Conservation (phyloP, 148 eudicot genomes). For the Rhododendron molle region DNA sequence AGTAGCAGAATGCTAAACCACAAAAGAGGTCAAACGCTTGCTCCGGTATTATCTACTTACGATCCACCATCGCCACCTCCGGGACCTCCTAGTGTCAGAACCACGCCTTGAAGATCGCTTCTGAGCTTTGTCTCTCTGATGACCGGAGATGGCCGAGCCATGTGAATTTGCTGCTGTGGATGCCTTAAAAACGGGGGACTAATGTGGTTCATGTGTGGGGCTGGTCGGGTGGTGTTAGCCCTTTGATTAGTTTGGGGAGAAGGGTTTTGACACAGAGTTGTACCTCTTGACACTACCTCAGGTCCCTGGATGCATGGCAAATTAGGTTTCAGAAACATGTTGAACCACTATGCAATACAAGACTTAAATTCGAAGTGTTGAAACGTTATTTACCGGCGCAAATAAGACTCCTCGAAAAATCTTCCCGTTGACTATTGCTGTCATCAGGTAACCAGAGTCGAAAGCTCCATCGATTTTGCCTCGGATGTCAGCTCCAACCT, state of each 20-base stretch:
- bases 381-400: slow-evolving; percentile 46
- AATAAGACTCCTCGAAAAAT: slow-evolving; percentile 77
- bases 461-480: slow-evolving; percentile 89
- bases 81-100: slow-evolving; percentile 79
- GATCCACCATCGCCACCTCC: slow-evolving; percentile 28
- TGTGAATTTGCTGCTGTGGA: slow-evolving; percentile 24
- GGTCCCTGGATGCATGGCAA: slow-evolving; percentile 35
- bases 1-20: neutral
- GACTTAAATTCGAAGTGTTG: neutral
- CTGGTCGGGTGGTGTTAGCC: slow-evolving; percentile 16
- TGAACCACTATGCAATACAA: neutral
- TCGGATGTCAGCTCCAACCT: slow-evolving; percentile 87
- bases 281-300: slow-evolving; percentile 31
- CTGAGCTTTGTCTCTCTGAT: slow-evolving; percentile 31
- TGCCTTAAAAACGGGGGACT: slow-evolving; percentile 18
- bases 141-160: slow-evolving; percentile 23
- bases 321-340: neutral
- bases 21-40: neutral
- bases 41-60: neutral
- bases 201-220: slow-evolving; percentile 14
- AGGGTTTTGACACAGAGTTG: slow-evolving; percentile 22
- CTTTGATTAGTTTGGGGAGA: slow-evolving; percentile 20
- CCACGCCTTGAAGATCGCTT: slow-evolving; percentile 73
- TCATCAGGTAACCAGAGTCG: slow-evolving; percentile 90
- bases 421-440: slow-evolving; percentile 77